A percentile compares a stretch with the other conserved stretches of the same genome.
Evolutionary conservation across 1,284 basidiomycete genomes (phyloP).

Genomic region (Heimioporus retisporus): DNA sequence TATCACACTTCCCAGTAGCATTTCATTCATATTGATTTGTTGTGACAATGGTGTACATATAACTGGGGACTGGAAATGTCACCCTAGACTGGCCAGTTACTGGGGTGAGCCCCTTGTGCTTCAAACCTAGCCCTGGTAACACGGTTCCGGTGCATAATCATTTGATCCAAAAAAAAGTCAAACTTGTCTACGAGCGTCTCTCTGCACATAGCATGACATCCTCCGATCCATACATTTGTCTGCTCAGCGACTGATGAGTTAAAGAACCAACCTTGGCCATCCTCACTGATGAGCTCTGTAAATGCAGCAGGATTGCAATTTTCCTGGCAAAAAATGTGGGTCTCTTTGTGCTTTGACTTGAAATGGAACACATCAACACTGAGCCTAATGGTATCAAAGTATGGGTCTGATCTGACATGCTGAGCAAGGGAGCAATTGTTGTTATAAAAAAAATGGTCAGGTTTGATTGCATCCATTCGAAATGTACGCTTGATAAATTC

Average conservation of each 20-base stretch:
- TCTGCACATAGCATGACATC: background rate
- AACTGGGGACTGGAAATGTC: too few species aligned
- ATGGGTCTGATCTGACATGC: background rate
- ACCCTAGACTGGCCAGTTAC: too few species aligned
- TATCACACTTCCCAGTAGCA: too few species aligned
- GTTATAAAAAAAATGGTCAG: constrained; percentile 4
- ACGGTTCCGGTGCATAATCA: background rate
- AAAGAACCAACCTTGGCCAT: constrained; percentile 9
- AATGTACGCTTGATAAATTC: constrained; percentile 10
- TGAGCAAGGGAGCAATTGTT: constrained; percentile 7
- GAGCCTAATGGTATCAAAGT: background rate
- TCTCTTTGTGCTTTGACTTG: constrained; percentile 10
- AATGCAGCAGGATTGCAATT: constrained; percentile 7
- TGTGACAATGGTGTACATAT: too few species aligned
- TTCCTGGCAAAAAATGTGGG: constrained; percentile 1
- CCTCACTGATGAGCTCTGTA: background rate
- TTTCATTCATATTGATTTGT: too few species aligned
- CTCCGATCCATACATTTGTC: constrained; percentile 5
- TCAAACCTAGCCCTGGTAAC: background rate
- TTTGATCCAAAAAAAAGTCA: constrained; percentile 5
- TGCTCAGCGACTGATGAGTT: constrained; percentile 4
- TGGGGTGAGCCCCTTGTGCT: too few species aligned
- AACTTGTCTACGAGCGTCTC: constrained; percentile 7
- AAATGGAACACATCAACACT: constrained; percentile 1
- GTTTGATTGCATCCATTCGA: background rate